phyloP scores from a whole-genome alignment of 2,329 filamentous ascomycete species.

The Didymella keratinophila region DNA sequence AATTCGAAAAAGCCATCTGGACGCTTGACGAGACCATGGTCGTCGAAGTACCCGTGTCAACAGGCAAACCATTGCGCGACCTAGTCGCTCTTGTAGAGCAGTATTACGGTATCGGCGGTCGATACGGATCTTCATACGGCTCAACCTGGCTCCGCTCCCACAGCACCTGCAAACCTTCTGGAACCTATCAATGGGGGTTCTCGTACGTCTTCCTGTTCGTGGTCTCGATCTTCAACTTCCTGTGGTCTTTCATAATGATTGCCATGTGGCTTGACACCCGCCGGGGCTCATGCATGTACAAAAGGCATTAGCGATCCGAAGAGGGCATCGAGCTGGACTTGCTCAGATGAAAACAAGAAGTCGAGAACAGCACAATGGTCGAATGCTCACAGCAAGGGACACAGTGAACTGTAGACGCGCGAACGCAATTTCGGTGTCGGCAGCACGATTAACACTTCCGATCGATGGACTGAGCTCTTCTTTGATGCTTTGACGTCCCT shows the following conservation, averaged over 20 bases:
- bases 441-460: not conserved
- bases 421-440: not conserved
- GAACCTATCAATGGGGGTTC: constrained; percentile 48
- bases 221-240: constrained; percentile 45
- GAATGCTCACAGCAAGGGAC: not conserved
- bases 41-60: not conserved
- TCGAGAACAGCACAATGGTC: not conserved
- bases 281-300: constrained; percentile 41
- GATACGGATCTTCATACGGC: constrained; percentile 30
- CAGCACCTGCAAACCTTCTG: constrained; percentile 42
- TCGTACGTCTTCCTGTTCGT: constrained; percentile 49
- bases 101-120: constrained; percentile 10
- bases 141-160: constrained; percentile 31
- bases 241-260: constrained; percentile 45
- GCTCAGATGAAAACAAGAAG: not conserved
- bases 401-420: not conserved
- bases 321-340: constrained; percentile 1
- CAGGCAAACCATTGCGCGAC: constrained; percentile 1
- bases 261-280: constrained; percentile 45
- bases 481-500: not conserved
- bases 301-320: constrained; percentile 7
- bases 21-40: not conserved
- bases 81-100: not conserved
- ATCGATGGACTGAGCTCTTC: not conserved
- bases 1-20: not conserved